These are phyloP conservation scores for Aspergillus bertholletiae DNA, from an alignment of 495 filamentous ascomycete species.

Conservation along the genomic window DNA sequence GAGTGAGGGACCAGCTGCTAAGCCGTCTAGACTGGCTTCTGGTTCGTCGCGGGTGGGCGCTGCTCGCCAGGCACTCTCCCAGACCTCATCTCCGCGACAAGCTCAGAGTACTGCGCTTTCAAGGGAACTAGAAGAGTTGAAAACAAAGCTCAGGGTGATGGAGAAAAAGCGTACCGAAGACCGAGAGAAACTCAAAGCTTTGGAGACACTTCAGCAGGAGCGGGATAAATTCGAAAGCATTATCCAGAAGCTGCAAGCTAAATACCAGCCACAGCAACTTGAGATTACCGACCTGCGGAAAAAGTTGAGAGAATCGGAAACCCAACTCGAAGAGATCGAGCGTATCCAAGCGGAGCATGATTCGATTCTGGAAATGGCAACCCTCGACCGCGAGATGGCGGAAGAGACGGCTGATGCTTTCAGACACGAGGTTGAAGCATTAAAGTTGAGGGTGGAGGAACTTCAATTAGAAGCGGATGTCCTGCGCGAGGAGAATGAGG, in stretches of 20 bases:
- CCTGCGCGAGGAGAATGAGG: constrained; percentile 79
- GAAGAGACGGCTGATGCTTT: constrained; percentile 83
- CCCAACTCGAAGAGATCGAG: constrained; percentile 64
- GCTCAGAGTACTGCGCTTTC: constrained; percentile 38
- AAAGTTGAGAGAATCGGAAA: constrained; percentile 71
- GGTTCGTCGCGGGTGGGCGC: constrained; percentile 21
- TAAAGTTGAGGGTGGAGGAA: constrained; percentile 75
- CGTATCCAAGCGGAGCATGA: constrained; percentile 78
- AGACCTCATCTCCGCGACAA: constrained; percentile 27
- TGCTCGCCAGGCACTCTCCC: constrained; percentile 22
- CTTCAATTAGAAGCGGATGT: constrained; percentile 84
- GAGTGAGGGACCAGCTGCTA: constrained; percentile 13
- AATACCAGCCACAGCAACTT: constrained; percentile 81
- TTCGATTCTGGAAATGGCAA: constrained; percentile 77
- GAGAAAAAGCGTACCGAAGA: constrained; percentile 83
- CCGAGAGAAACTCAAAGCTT: constrained; percentile 75
- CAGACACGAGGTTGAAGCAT: constrained; percentile 74
- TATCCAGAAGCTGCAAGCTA: constrained; percentile 87
- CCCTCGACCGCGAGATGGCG: constrained; percentile 92
- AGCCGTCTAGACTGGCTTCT: constrained; percentile 28
- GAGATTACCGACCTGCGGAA: constrained; percentile 74
- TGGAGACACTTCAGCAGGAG: constrained; percentile 76
- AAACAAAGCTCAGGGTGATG: constrained; percentile 71
- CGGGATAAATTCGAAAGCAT: constrained; percentile 83
- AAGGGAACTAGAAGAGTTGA: constrained; percentile 74